Percentiles rank a stretch among this genome's conserved stretches.
Conservation (phyloP, 2,329 filamentous ascomycete species). For the Macrophomina pseudophaseolina region DNA sequence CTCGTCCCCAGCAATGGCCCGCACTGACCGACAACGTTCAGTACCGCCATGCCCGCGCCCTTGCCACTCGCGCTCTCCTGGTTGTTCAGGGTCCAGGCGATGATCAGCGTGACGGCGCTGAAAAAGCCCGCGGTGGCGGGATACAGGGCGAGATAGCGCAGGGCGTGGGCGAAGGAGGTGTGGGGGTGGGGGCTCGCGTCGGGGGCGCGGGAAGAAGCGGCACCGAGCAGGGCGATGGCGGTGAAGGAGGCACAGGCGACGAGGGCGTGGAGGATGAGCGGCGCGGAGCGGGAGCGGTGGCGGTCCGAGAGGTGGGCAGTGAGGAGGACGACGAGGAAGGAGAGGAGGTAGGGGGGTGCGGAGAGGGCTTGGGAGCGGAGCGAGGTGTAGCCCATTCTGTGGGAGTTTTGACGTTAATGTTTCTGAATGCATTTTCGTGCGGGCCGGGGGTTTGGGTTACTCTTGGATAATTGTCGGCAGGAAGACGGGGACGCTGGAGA, state of each 20-base stretch:
- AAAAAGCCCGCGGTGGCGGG: constrained; percentile 85
- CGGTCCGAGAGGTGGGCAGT: constrained; percentile 77
- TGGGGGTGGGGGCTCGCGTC: constrained; percentile 40
- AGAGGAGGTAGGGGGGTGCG: constrained; percentile 78
- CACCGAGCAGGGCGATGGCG: constrained; percentile 64
- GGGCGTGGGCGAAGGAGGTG: constrained; percentile 74
- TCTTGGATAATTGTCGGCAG: constrained; percentile 78
- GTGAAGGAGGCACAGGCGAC: constrained; percentile 67
- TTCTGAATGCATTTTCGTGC: neutral
- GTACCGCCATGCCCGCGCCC: constrained; percentile 76
- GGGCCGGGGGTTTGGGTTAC: constrained; percentile 35
- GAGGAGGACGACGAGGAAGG: constrained; percentile 73
- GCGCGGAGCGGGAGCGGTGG: constrained; percentile 64
- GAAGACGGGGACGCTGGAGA: constrained; percentile 86
- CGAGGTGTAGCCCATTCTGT: constrained; percentile 71
- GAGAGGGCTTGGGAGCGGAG: constrained; percentile 76
- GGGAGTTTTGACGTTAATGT: neutral
- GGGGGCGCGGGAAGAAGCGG: constrained; percentile 38
- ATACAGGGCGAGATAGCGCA: constrained; percentile 77
- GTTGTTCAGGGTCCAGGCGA: constrained; percentile 90
- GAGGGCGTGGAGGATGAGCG: constrained; percentile 71
- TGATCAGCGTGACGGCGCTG: constrained; percentile 79
- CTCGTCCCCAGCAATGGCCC: constrained; percentile 68
- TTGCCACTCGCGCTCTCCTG: constrained; percentile 71
- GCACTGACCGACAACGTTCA: constrained; percentile 82